phyloP scores from a whole-genome alignment of 495 filamentous ascomycete species.

The Parathielavia hyrcaniae region DNA sequence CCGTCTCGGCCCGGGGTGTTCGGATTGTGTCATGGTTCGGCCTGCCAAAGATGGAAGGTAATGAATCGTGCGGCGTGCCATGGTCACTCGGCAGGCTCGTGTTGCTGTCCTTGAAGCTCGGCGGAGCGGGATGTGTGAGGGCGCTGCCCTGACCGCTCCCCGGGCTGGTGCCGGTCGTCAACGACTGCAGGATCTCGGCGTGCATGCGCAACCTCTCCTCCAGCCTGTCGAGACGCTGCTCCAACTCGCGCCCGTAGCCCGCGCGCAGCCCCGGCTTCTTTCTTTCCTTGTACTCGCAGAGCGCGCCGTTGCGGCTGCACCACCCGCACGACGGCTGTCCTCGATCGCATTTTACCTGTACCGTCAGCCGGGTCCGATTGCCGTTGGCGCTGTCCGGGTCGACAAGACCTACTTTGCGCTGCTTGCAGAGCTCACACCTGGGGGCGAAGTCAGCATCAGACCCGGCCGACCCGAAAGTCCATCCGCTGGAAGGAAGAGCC shows the following conservation, averaged over 20 bases:
- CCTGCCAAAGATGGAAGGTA: constrained; percentile 33
- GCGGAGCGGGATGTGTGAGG: constrained; percentile 41
- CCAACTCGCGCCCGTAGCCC: constrained; percentile 81
- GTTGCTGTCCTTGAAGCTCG: constrained; percentile 43
- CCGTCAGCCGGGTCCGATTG: constrained; percentile 1
- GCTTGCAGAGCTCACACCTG: constrained; percentile 77
- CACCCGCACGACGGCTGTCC: constrained; percentile 81
- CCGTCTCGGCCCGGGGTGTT: constrained; percentile 54
- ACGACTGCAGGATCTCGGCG: constrained; percentile 42
- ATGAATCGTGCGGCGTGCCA: constrained; percentile 38
- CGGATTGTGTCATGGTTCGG: constrained; percentile 36
- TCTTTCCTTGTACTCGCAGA: constrained; percentile 77
- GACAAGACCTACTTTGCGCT: constrained; percentile 63
- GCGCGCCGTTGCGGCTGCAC: constrained; percentile 71
- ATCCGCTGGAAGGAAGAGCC: not conserved
- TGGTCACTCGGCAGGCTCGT: constrained; percentile 43
- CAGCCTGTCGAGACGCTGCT: constrained; percentile 64
- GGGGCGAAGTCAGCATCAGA: constrained; percentile 9
- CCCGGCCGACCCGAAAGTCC: not conserved
- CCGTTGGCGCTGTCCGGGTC: not conserved
- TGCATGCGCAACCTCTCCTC: constrained; percentile 46
- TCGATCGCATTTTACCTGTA: constrained; percentile 70
- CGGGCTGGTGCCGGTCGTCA: constrained; percentile 25
- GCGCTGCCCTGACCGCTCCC: constrained; percentile 38
- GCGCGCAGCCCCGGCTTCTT: constrained; percentile 81